These are phyloP conservation scores for Andrographis paniculata DNA, from an alignment of 305 asterid species.

Conservation along the genomic window DNA sequence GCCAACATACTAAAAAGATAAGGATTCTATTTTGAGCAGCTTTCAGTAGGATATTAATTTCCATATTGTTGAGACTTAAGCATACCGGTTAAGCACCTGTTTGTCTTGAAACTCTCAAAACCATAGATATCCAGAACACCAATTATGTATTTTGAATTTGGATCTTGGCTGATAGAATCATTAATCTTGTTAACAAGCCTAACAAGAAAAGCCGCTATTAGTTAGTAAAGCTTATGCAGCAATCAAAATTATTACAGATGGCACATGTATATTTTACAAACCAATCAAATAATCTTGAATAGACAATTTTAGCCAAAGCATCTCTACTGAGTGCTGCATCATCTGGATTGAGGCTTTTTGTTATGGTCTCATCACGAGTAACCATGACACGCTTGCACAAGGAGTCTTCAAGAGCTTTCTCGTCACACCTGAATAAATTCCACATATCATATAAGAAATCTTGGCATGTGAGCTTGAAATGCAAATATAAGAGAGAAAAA, in stretches of 20 bases:
- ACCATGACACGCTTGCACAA: constrained; percentile 74
- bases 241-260: too few species aligned
- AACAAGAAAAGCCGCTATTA: constrained; percentile 21
- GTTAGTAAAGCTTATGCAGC: constrained; percentile 13
- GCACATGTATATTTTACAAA: constrained; percentile 23
- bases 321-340: constrained; percentile 75
- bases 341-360: constrained; percentile 58
- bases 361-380: constrained; percentile 85
- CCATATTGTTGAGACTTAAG: constrained; percentile 55
- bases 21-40: constrained; percentile 7
- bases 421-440: constrained; percentile 52
- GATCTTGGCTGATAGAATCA: constrained; percentile 87
- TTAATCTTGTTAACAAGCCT: constrained; percentile 93
- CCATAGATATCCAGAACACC: constrained; percentile 98
- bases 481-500: constrained; percentile 12
- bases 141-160: constrained; percentile 61
- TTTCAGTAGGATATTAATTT: constrained; percentile 31
- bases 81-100: constrained; percentile 99
- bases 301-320: constrained; percentile 74
- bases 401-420: constrained; percentile 68
- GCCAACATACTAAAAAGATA: constrained; percentile 15
- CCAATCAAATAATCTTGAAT: constrained; percentile 89
- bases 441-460: constrained; percentile 11
- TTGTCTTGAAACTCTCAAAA: constrained; percentile 99
- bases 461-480: neutral